These are phyloP conservation scores for Leccinum boreale DNA, from an alignment of 768 basidiomycete genomes.

Conservation along the genomic window DNA sequence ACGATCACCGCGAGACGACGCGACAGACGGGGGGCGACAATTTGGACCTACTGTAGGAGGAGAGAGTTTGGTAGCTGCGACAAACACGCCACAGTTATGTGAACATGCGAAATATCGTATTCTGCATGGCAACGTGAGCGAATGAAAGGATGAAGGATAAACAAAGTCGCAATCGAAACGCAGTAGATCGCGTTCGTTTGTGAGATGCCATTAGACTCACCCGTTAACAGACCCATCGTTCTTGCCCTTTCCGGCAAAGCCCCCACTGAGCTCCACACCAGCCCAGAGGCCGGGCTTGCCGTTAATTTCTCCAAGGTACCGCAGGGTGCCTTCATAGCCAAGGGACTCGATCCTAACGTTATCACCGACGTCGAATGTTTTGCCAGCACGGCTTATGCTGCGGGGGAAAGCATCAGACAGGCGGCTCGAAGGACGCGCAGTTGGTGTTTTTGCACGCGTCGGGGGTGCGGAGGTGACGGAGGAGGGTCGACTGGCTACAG, in stretches of 20 bases:
- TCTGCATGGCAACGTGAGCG: constrained; percentile 37
- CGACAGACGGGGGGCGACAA: constrained; percentile 72
- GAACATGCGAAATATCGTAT: constrained; percentile 84
- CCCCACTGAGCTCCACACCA: constrained; percentile 85
- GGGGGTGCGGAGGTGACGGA: constrained; percentile 55
- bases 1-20: constrained; percentile 59
- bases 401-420: constrained; percentile 58
- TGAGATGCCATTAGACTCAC: constrained; percentile 46
- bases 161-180: not conserved
- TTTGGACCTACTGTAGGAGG: constrained; percentile 62
- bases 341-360: constrained; percentile 83
- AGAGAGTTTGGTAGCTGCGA: constrained; percentile 78
- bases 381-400: constrained; percentile 42
- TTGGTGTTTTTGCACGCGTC: constrained; percentile 51
- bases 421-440: constrained; percentile 60
- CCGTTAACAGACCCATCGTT: constrained; percentile 89
- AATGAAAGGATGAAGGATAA: not conserved
- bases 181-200: not conserved
- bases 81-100: constrained; percentile 87
- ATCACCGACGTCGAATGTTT: constrained; percentile 69
- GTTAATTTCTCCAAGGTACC: constrained; percentile 81
- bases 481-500: constrained; percentile 55
- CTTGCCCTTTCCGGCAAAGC: constrained; percentile 89
- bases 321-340: constrained; percentile 81
- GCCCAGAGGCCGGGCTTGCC: constrained; percentile 92